Conservation (phyloP, 2,329 filamentous ascomycete genomes). For the Sclerotinia trifoliorum region DNA sequence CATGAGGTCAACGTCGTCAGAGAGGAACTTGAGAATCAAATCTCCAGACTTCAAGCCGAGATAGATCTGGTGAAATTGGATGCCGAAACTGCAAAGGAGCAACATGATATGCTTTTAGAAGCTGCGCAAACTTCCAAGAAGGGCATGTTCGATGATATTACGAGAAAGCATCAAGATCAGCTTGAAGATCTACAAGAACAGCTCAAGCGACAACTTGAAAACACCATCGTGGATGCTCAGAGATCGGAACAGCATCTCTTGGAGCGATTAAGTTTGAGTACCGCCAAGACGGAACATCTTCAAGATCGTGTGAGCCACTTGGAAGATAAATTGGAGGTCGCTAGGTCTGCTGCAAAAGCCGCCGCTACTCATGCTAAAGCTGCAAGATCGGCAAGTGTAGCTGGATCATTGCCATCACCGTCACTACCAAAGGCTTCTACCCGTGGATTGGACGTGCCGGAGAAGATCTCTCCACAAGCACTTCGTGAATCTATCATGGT, state of each 20-base stretch:
- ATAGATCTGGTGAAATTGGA: slow-evolving; percentile 77
- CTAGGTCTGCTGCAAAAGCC: slow-evolving; percentile 72
- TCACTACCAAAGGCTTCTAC: slow-evolving; percentile 38
- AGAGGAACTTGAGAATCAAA: slow-evolving; percentile 77
- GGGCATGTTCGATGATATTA: slow-evolving; percentile 51
- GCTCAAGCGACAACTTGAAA: slow-evolving; percentile 71
- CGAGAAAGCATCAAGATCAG: slow-evolving; percentile 62
- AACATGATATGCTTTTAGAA: slow-evolving; percentile 80
- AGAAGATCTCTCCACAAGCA: slow-evolving; percentile 91
- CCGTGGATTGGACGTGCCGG: slow-evolving; percentile 58
- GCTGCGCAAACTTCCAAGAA: slow-evolving; percentile 71
- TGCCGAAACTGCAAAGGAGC: slow-evolving; percentile 74
- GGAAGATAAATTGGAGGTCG: slow-evolving; percentile 87
- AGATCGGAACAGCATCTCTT: slow-evolving; percentile 75
- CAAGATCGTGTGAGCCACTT: slow-evolving; percentile 82
- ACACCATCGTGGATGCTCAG: slow-evolving; percentile 76
- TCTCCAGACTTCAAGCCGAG: slow-evolving; percentile 68
- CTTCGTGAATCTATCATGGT: slow-evolving; percentile 95
- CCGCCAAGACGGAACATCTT: slow-evolving; percentile 80
- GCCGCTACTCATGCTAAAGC: slow-evolving; percentile 36
- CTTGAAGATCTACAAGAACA: slow-evolving; percentile 73
- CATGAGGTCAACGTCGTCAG: slow-evolving; percentile 82
- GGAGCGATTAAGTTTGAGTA: slow-evolving; percentile 76
- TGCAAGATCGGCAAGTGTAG: slow-evolving; percentile 35
- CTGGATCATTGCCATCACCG: slow-evolving; percentile 24